Evolutionary conservation across 345 rosid species (phyloP).

Genomic region (Heritiera littoralis): DNA sequence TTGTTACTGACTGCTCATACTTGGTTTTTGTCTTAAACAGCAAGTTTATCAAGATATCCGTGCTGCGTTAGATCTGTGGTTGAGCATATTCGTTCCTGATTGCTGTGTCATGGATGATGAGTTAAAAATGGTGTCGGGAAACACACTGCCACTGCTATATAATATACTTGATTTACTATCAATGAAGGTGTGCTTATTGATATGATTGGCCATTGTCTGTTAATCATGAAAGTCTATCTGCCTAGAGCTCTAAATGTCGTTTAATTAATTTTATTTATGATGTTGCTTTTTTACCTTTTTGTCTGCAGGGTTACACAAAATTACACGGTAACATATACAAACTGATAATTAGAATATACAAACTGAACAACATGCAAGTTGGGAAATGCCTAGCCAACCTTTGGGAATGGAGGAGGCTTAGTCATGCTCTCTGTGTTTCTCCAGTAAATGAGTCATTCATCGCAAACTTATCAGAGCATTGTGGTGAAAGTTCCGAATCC

Average conservation of each 20-base stretch:
- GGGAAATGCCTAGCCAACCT: slow-evolving; percentile 60
- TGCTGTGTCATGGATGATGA: slow-evolving; percentile 33
- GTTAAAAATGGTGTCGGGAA: slow-evolving; percentile 39
- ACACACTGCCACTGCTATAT: slow-evolving; percentile 54
- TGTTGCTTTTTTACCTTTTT: slow-evolving; percentile 25
- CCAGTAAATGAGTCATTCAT: slow-evolving; percentile 66
- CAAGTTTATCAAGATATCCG: slow-evolving; percentile 55
- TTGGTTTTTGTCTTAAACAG: slow-evolving; percentile 42
- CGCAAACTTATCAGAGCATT: slow-evolving; percentile 43
- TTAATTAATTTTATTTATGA: background rate
- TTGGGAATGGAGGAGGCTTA: slow-evolving; percentile 84
- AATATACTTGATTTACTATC: slow-evolving; percentile 68
- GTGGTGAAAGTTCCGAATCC: slow-evolving; percentile 48
- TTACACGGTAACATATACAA: slow-evolving; percentile 48
- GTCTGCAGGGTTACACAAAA: slow-evolving; percentile 60
- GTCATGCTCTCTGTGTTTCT: slow-evolving; percentile 81
- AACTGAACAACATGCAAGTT: slow-evolving; percentile 48
- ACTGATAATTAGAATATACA: slow-evolving; percentile 54
- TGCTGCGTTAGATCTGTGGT: slow-evolving; percentile 66
- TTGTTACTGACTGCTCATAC: slow-evolving; percentile 23
- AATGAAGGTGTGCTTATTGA: slow-evolving; percentile 56
- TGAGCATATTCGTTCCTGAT: slow-evolving; percentile 37
- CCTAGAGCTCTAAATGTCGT: slow-evolving; percentile 5
- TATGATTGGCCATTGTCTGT: slow-evolving; percentile 19
- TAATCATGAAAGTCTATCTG: slow-evolving; percentile 1